phyloP scores from a whole-genome alignment of 768 basidiomycete species.

The Phlebiopsis flavidoalba region DNA sequence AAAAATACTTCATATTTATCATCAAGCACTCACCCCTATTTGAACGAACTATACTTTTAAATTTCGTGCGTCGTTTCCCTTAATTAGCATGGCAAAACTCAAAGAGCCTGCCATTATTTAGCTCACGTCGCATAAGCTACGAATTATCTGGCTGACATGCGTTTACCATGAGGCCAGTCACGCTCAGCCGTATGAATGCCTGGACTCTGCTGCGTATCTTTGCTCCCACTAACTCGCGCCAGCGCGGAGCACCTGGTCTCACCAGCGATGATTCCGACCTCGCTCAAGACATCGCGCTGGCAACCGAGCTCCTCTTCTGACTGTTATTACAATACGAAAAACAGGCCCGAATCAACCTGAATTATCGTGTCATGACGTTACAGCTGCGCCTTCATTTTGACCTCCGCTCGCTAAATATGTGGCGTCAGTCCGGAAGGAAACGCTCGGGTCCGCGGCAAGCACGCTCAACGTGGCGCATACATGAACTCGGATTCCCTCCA shows the following conservation, averaged over 20 bases:
- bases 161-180: neutral
- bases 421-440: neutral
- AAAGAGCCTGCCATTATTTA: no score
- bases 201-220: neutral
- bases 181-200: neutral
- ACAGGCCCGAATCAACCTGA: neutral
- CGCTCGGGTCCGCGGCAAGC: conserved; percentile 1
- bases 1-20: no score
- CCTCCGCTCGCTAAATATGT: neutral
- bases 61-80: neutral
- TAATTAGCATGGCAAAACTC: no score
- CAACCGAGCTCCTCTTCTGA: neutral
- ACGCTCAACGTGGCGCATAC: neutral
- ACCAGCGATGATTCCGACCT: neutral
- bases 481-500: no score
- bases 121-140: neutral
- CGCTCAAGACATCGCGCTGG: neutral
- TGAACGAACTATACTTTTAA: neutral
- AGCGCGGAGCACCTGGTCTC: neutral
- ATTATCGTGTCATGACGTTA: neutral
- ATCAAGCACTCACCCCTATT: no score
- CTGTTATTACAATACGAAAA: neutral
- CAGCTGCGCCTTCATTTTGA: neutral
- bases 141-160: neutral
- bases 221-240: neutral